Base-by-base conservation (phyloP, 768 basidiomycete species). In the Dendrothele bispora region DNA sequence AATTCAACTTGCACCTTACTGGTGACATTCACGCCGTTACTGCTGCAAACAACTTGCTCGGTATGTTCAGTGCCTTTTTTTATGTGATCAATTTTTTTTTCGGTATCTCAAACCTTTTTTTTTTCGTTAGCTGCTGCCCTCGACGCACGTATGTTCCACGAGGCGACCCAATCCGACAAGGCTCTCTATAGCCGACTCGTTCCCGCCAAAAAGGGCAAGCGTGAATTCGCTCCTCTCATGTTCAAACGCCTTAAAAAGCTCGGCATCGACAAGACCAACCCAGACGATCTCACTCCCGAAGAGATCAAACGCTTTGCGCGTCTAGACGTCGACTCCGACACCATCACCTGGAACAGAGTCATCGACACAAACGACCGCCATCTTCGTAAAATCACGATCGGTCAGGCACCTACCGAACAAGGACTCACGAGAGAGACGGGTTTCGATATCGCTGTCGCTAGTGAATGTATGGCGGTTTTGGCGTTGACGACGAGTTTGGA, bases 11-110 rank as follows among this genome's bases (percentile, higher is more conserved):
- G 39, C 94, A 95, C 61, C 71, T 95, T 66, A 95, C 94, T 34
- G 95, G 95, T 53, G 97, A 99, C 69, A 98, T 98, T 47, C 95
- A 99, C 61, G 95, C 97, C 34, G 90, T 98, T 18, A 91, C 92
- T 8, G 95, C 95, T 32, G 95, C 95, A 20, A 99, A 98, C 70
- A 99, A 99, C 68, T 67, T 98, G 55, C 80, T 99, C 32, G 91
- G 89, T 91, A 62, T 17, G 68, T 60, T 15, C 25, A 25, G 20
- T 8, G n/a, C 35, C 15, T 17, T 29, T 40, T 4, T 18, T 26
- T 17, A 24, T 3, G 7, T 35, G 35, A 11, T 24, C n/a, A 28
- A 17, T 3, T 15, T 39, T 21, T 18, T 58, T 52, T 10, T 32
- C 30, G 10, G 30, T 32, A 17, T n/a, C n/a, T n/a, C n/a, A n/a